Evolutionary conservation across 202 grass and related monocot species (phyloP).

Genomic region (Panicum virgatum): DNA sequence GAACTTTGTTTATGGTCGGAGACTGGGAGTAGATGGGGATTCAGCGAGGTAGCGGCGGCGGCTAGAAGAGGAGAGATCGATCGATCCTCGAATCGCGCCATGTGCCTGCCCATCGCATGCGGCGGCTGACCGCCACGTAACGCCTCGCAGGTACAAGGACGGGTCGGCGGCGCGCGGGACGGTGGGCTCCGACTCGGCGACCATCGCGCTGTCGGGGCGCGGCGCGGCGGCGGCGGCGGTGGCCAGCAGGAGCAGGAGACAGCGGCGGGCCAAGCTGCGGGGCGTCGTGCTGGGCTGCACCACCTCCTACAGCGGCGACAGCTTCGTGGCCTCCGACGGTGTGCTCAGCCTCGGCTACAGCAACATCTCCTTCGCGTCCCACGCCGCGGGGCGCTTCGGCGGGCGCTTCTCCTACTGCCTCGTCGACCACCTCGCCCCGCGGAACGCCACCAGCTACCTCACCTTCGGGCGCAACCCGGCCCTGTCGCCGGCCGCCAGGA

Average conservation of each 20-base stretch:
- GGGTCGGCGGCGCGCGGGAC: constrained; percentile 67
- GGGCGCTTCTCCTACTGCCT: constrained; percentile 98
- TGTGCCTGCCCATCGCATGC: constrained; percentile 28
- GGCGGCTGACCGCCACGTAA: constrained; percentile 3
- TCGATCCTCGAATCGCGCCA: constrained; percentile 43
- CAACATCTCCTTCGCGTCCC: constrained; percentile 71
- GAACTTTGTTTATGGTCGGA: background rate
- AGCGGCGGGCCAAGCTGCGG: constrained; percentile 55
- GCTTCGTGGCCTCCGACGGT: constrained; percentile 75
- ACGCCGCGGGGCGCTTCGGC: constrained; percentile 68
- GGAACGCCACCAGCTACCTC: constrained; percentile 80
- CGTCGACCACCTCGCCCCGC: constrained; percentile 90
- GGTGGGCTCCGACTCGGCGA: constrained; percentile 80
- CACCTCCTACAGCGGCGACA: constrained; percentile 46
- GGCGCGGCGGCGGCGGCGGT: background rate
- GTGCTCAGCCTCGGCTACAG: constrained; percentile 93
- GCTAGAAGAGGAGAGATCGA: no score
- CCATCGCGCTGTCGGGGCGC: constrained; percentile 60
- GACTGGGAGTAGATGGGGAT: background rate
- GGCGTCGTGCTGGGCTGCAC: constrained; percentile 83
- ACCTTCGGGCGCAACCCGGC: constrained; percentile 72
- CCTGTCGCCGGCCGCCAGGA: background rate
- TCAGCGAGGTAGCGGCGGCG: background rate
- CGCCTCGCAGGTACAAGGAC: constrained; percentile 67
- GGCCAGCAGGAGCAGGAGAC: background rate